Evolutionary conservation across 2,329 filamentous ascomycete species (phyloP).

Genomic region (Hortaea sp.): DNA sequence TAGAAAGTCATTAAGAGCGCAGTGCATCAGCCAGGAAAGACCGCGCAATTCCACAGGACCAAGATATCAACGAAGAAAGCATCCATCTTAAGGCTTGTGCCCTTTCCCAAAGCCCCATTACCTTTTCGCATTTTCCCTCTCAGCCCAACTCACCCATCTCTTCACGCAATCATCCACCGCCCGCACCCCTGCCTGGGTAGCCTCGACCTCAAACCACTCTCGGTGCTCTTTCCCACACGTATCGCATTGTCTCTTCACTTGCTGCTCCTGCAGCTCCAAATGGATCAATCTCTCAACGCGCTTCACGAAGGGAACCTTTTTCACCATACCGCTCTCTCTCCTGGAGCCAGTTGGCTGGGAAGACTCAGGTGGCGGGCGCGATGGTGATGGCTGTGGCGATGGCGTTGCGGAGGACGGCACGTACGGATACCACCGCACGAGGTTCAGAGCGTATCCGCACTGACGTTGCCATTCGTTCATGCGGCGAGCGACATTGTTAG

Average conservation of each 20-base stretch:
- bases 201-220: slow-evolving; percentile 92
- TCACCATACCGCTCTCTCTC: slow-evolving; percentile 26
- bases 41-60: too few species aligned
- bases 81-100: too few species aligned
- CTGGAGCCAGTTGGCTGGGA: slow-evolving; percentile 19
- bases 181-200: slow-evolving; percentile 58
- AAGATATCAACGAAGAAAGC: too few species aligned
- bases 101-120: background rate
- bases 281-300: slow-evolving; percentile 86
- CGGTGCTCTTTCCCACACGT: slow-evolving; percentile 76
- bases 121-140: slow-evolving; percentile 4
- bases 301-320: slow-evolving; percentile 75
- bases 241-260: slow-evolving; percentile 55
- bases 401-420: slow-evolving; percentile 28
- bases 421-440: slow-evolving; percentile 90
- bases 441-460: slow-evolving; percentile 77
- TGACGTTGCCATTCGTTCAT: slow-evolving; percentile 91
- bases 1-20: too few species aligned
- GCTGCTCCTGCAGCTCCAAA: slow-evolving; percentile 61
- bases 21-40: too few species aligned
- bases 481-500: slow-evolving; percentile 76
- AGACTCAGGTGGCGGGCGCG: slow-evolving; percentile 13
- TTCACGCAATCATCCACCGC: slow-evolving; percentile 63
- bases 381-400: slow-evolving; percentile 15
- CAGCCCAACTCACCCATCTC: slow-evolving; percentile 74